Base-by-base conservation (phyloP, 129 eudicot species). In the Cynara cardunculus region DNA sequence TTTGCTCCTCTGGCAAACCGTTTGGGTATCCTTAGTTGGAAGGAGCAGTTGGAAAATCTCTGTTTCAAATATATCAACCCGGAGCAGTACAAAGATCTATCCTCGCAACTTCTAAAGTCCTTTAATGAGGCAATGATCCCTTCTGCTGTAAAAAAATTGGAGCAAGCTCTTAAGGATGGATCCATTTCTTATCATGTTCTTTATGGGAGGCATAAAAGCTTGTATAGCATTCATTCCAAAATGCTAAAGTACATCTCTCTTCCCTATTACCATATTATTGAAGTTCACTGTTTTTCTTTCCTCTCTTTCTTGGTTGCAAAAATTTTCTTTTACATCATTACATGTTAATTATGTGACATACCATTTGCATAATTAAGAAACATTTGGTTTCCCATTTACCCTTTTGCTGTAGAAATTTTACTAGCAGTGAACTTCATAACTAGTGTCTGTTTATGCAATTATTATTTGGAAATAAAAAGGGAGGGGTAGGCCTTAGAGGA, bases 1-100 rank as follows among this genome's bases (percentile, higher is more conserved):
- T 92, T 96, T 89, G 98, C 79, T 69, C 99, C 99, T 5, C 83
- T 96, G 64, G 98, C 99, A 41, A 96, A 92, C 81, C 95, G 99
- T 74, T 85, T 96, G 85, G 97, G 98, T 62, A 88, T 75, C 13
- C 13, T 56, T 28, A 75, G 79, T 59, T 75, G 79, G 79, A 75
- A 75, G 70, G 79, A 75, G 83, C 93, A 90, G 78, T 85, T 96
- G 35, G 99, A 96, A 69, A 91, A 85, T 81, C 86, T 89, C 46
- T 96, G 95, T 72, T 96, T 96, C 78, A 92, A 85, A 83, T 82
- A 85, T 85, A 89, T 96, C 19, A 49, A 96, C 39, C 97, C 92
- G 0, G 89, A 87, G n/a, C 89, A 89, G 35, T 90, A 96, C 82
- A 76, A 75, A 69, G 96, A 85, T 65, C 70, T 93, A 32, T 89